Conservation (phyloP, 805 yeast genomes). For the Yarrowia sp. region DNA sequence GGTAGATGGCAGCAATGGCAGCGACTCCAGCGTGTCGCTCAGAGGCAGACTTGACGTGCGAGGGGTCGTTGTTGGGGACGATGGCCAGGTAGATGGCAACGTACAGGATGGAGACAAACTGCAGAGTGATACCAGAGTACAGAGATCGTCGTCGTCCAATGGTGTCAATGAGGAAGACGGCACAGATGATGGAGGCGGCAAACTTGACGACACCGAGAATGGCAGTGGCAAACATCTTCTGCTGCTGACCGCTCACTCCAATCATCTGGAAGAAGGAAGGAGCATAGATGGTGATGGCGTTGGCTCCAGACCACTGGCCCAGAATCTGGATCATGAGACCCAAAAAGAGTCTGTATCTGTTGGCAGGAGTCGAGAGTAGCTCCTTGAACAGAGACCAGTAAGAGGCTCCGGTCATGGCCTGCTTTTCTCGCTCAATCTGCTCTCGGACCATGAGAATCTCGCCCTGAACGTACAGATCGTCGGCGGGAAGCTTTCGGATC, state of each 20-base stretch:
- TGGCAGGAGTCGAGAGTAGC: constrained; percentile 51
- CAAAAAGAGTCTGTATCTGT: constrained; percentile 54
- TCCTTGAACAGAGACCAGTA: constrained; percentile 51
- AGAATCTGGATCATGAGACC: constrained; percentile 52
- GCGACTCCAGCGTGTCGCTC: constrained; percentile 54
- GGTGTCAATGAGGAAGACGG: constrained; percentile 62
- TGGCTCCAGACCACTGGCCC: constrained; percentile 65
- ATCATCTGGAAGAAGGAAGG: constrained; percentile 59
- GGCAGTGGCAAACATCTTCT: constrained; percentile 58
- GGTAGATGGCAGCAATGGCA: constrained; percentile 59
- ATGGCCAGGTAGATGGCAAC: constrained; percentile 56
- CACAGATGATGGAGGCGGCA: constrained; percentile 56
- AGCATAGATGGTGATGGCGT: constrained; percentile 63
- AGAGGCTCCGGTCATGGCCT: constrained; percentile 45
- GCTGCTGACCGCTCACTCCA: constrained; percentile 54
- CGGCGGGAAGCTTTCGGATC: constrained; percentile 55
- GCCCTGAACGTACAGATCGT: constrained; percentile 59
- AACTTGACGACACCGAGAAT: constrained; percentile 63
- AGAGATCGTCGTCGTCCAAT: constrained; percentile 61
- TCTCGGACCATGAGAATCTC: constrained; percentile 62
- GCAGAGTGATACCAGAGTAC: constrained; percentile 58
- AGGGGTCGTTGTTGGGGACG: constrained; percentile 53
- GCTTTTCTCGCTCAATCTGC: constrained; percentile 54
- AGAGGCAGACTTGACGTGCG: constrained; percentile 49
- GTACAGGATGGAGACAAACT: constrained; percentile 55